Evolutionary conservation across 1,284 basidiomycete genomes (phyloP).

Genomic region (Heterobasidion irregulare): DNA sequence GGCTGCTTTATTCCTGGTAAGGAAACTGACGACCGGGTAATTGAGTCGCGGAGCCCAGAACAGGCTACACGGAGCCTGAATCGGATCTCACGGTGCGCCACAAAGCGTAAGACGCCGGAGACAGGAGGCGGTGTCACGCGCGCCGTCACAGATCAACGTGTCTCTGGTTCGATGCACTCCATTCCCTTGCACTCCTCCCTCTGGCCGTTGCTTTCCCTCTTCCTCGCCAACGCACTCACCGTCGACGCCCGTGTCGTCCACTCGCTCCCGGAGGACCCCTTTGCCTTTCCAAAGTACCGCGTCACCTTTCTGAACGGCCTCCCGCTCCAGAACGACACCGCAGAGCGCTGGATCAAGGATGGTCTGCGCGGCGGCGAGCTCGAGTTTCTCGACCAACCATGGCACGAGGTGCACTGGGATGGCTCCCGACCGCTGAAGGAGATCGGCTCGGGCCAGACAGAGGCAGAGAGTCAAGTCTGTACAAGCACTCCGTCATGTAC

Average conservation of each 20-base stretch:
- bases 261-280: slow-evolving; percentile 71
- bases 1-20: neutral
- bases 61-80: slow-evolving; percentile 4
- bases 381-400: slow-evolving; percentile 68
- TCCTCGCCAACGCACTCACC: slow-evolving; percentile 15
- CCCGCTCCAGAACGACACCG: slow-evolving; percentile 70
- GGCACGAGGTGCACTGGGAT: slow-evolving; percentile 33
- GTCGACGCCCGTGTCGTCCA: slow-evolving; percentile 43
- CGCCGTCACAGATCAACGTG: neutral
- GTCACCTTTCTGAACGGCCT: slow-evolving; percentile 76
- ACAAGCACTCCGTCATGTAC: slow-evolving; percentile 2
- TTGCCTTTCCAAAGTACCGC: slow-evolving; percentile 79
- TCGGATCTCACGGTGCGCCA: slow-evolving; percentile 11
- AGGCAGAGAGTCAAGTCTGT: slow-evolving; percentile 13
- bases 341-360: slow-evolving; percentile 57
- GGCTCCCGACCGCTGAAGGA: slow-evolving; percentile 34
- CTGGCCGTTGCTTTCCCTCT: slow-evolving; percentile 12
- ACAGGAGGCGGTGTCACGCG: slow-evolving; percentile 2
- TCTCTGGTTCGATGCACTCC: neutral
- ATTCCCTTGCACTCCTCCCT: neutral
- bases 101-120: slow-evolving; percentile 13
- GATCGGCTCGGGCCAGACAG: slow-evolving; percentile 42
- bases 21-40: neutral
- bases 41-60: slow-evolving; percentile 11
- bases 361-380: slow-evolving; percentile 66